Evolutionary conservation across 1,284 basidiomycete genomes (phyloP).

Genomic region (Porogramme epimiltina): DNA sequence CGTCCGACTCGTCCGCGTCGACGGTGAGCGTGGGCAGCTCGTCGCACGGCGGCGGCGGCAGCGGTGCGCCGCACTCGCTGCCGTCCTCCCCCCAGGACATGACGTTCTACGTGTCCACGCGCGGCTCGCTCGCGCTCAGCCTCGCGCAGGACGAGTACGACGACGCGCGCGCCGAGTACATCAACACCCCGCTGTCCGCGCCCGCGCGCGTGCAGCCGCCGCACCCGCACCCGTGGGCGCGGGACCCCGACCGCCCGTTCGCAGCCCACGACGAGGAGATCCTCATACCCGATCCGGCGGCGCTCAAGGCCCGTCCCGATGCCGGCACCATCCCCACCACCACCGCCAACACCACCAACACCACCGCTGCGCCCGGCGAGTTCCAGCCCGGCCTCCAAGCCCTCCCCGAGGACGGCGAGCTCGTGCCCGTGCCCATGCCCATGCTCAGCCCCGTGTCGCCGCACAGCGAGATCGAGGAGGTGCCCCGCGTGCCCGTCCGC

Average conservation of each 20-base stretch:
- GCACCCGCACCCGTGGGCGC: slow-evolving; percentile 4
- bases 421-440: slow-evolving; percentile 17
- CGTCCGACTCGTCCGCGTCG: slow-evolving; percentile 23
- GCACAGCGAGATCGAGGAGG: slow-evolving; percentile 16
- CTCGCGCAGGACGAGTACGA: slow-evolving; percentile 13
- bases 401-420: slow-evolving; percentile 53
- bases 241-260: slow-evolving; percentile 9
- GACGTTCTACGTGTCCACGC: slow-evolving; percentile 43
- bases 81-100: slow-evolving; percentile 17
- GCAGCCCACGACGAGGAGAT: slow-evolving; percentile 12
- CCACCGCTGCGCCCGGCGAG: slow-evolving; percentile 20
- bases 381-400: slow-evolving; percentile 38
- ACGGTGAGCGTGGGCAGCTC: slow-evolving; percentile 14
- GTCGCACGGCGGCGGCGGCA: slow-evolving; percentile 3
- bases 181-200: slow-evolving; percentile 26
- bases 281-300: slow-evolving; percentile 5
- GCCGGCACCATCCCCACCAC: background rate
- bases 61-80: slow-evolving; percentile 11
- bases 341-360: no score
- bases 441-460: slow-evolving; percentile 6
- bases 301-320: slow-evolving; percentile 18
- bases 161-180: slow-evolving; percentile 13
- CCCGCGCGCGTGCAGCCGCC: slow-evolving; percentile 16
- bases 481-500: slow-evolving; percentile 14
- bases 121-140: slow-evolving; percentile 42